Evolutionary conservation across 495 filamentous ascomycete genomes (phyloP), one percentile per base, ranked within the genome.

Genomic region (Hyaloscypha hepaticicola): DNA sequence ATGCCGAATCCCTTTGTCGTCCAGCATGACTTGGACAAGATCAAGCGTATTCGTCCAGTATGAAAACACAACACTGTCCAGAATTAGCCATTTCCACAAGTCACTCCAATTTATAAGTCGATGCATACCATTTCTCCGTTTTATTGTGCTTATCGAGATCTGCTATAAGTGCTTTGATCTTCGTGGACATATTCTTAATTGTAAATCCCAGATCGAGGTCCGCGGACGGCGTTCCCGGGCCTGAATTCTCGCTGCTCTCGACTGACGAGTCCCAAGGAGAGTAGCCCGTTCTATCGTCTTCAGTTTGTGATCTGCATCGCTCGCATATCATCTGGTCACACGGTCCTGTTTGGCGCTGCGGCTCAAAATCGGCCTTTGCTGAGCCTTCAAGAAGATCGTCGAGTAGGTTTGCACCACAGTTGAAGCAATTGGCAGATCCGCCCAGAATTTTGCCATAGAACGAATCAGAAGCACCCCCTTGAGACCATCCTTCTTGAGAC

Each of bases 11-110:
- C 58, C 58, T 7, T 22, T 60, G 34, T 60, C 29, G 2, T 45
- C 9, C 31, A 60, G 2, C 58, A 60, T 60, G 1, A 60, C 0
- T 22, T 60, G 58, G 29, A 60, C 58, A 27, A 1, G 38, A 60
- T 60, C 12, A 49, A 60, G 58, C 58, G 58, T 60, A 49, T 49
- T 60, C n/a, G 58, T 49, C 58, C 58, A 60, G 38, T 60, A 60
- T 26, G 58, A 60, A 49, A 60, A 45, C 2, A 45, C 38, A 0
- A 45, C 38, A 45, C 38, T 45, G 38, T 45, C 38, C 38, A 45
- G 12, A 45, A 45, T 45, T 19, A 45, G 38, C 16, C 38, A 45
- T 41, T 41, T 41, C 38, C 38, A 6, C 38, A 14, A 41, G 38
- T 41, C n/a, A 41, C 38, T 41, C 8, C 14, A 41, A 41, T 41